Evolutionary conservation across 352 stramenopile species (phyloP), one percentile per base, ranked within the genome.

Genomic region (Phytophthora pisi): DNA sequence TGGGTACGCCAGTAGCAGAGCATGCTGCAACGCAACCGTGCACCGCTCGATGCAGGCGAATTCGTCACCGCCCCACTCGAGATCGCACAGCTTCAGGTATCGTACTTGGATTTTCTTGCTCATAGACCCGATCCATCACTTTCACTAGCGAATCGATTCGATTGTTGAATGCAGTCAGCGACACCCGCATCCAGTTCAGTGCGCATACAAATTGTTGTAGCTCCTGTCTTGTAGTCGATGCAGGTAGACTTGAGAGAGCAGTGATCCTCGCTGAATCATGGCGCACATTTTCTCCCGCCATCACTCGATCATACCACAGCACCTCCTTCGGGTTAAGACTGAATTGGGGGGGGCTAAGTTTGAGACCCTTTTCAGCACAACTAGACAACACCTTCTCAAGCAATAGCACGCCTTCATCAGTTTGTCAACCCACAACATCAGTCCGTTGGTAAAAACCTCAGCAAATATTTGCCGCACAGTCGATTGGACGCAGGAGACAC

Each of bases 271-370:
- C 5, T 16, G 36, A 1, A 4, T 42, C 36, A 4, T 42, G 36
- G 13, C 36, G 36, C 13, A 42, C 36, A 10, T 10, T 10, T 16
- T 42, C 36, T 7, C 36, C 36, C 36, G 36, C 13, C 13, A 13
- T 10, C 36, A n/a, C 8, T 10, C 36, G 36, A 42, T 10, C 36
- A 10, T 10, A 42, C 36, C 36, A 42, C 13, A 42, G 16, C 2
- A 10, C 36, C 16, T 42, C 36, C 16, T 10, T 8, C 36, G 16
- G 36, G 36, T 42, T 5, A 42, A 42, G n/a, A 42, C 36, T n/a
- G 16, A 43, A 56, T n/a, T 57, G 61, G 18, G 61, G 61, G 1
- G 51, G 61, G 11, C 51, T 68, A 2, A 68, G 30, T 18, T 61
- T 57, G 4, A 61, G 43, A 2, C 20, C 52, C 9, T 68, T 61